These are phyloP conservation scores for Sphagnurus paluster DNA, from an alignment of 1,284 basidiomycete genomes.

Conservation along the genomic window DNA sequence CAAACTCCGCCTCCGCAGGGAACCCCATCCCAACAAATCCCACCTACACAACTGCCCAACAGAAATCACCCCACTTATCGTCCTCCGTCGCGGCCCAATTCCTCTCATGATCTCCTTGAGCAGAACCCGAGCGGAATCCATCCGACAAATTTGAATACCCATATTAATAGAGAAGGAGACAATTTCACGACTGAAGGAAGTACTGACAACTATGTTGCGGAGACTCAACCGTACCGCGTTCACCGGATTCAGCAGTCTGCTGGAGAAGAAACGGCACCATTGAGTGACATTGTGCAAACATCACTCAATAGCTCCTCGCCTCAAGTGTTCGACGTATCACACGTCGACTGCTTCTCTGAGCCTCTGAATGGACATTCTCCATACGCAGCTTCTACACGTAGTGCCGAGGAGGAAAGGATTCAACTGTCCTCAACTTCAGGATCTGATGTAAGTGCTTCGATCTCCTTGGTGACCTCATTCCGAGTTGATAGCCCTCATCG, in stretches of 20 bases:
- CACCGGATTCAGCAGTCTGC: not conserved
- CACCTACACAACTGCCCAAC: no score
- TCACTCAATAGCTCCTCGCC: not conserved
- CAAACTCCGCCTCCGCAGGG: conserved; percentile 9
- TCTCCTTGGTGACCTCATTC: conserved; percentile 1
- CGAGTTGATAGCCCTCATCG: conserved; percentile 16
- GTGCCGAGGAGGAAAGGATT: not conserved
- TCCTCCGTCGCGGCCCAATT: no score
- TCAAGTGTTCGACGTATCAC: conserved; percentile 2
- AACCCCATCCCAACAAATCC: no score
- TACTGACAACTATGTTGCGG: not conserved
- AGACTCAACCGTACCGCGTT: not conserved
- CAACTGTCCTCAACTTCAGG: not conserved
- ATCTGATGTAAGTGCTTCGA: not conserved
- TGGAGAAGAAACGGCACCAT: not conserved
- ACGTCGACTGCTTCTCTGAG: not conserved
- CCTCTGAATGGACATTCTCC: not conserved
- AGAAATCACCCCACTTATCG: no score
- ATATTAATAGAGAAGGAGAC: not conserved
- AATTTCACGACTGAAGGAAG: not conserved
- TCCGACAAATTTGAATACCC: not conserved
- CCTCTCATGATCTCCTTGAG: not conserved
- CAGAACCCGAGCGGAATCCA: conserved; percentile 2
- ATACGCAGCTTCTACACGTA: not conserved
- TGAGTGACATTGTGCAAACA: not conserved